Evolutionary conservation across 768 basidiomycete species (phyloP).

Genomic region (Daedaleopsis sinensis): DNA sequence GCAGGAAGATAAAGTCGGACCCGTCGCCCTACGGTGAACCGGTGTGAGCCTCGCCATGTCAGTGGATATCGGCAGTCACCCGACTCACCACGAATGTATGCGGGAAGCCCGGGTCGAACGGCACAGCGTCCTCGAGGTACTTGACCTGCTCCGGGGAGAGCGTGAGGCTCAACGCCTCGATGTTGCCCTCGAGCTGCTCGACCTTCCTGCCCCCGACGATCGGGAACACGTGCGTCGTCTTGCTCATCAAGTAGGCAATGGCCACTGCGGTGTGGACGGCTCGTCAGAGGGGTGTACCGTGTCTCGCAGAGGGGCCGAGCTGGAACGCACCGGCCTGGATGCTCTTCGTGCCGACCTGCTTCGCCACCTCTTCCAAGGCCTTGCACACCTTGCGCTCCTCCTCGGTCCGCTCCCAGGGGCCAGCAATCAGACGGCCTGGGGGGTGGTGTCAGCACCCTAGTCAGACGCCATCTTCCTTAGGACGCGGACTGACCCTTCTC

Average conservation of each 20-base stretch:
- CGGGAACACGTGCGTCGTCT: conserved; percentile 53
- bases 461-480: neutral
- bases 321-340: too few relatives aligned
- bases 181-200: conserved; percentile 35
- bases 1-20: neutral
- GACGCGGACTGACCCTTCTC: conserved; percentile 42
- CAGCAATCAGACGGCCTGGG: conserved; percentile 35
- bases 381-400: conserved; percentile 42
- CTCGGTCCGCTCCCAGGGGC: conserved; percentile 46
- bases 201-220: conserved; percentile 52
- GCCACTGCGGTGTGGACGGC: conserved; percentile 35
- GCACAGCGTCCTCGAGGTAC: conserved; percentile 42
- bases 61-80: too few relatives aligned
- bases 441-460: conserved; percentile 38
- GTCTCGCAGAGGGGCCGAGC: neutral
- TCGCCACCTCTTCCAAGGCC: conserved; percentile 50
- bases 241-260: conserved; percentile 49
- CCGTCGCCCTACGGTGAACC: neutral
- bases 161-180: conserved; percentile 46
- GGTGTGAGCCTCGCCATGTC: too few relatives aligned
- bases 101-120: conserved; percentile 52
- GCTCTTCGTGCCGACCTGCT: neutral
- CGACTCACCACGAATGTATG: conserved; percentile 30
- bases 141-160: conserved; percentile 47
- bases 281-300: neutral